Base-by-base conservation (phyloP, 1,284 basidiomycete species). In the Spongispora temasekensis region DNA sequence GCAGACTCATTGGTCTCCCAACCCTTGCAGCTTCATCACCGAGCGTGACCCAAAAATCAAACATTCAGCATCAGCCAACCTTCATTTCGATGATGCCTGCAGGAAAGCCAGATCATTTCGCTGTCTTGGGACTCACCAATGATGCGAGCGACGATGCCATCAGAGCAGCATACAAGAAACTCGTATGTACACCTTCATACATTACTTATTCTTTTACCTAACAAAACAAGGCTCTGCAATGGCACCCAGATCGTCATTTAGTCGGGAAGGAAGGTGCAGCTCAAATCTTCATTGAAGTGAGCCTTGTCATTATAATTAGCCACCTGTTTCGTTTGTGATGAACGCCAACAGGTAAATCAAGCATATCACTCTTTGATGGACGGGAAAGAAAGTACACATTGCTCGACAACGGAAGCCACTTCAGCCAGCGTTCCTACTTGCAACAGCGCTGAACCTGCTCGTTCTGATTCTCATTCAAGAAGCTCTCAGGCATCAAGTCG, bases 381-480 rank as follows among this genome's bases (percentile, higher is more conserved):
- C 76, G 92, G 92, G 76, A 89, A 91, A 72, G 89, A 92, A 76
- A 84, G 86, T 28, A 70, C 74, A 71, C 67, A 61, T 55, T 63
- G 65, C 30, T 61, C 67, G 42, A 67, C 72, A 46, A 52, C 64
- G 52, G 71, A 75, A 42, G 59, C 70, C 30, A 64, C 74, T 31
- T 57, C 71, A 59, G 61, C 71, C 55, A 63, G 46, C 58, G 46
- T 54, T 50, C 61, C 70, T 52, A 55, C 65, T 65, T 34, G 60
- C 42, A 60, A 63, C 51, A 64, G 64, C 56, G 55, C 55, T 57
- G 64, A 65, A 17, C 48, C 70, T 62, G 55, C 64, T 65, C 66
- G 25, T 66, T 71, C 64, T 35, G 64, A 71, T 46, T 58, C 64
- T 51, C 62, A 63, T 21, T 3, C 73, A 28, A 67, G 67, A 61